Conservation (phyloP, 192 early-diverging fungal species). For the Rhizophagus prolifer region DNA sequence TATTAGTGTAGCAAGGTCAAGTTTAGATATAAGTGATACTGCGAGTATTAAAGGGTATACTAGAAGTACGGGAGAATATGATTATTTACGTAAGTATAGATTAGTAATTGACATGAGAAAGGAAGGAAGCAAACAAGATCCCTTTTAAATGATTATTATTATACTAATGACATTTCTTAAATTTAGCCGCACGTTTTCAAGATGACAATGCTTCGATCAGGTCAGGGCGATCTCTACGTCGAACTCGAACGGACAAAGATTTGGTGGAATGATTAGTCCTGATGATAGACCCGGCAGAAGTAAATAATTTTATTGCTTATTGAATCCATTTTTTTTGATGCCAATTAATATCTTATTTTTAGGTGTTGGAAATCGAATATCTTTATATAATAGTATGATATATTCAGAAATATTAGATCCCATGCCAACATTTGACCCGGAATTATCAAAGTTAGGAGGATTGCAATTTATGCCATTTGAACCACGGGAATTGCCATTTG, state of each 20-base stretch:
- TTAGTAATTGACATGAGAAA: background rate
- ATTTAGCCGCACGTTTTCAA: background rate
- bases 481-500: slow-evolving; percentile 45
- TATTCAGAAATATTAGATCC: slow-evolving; percentile 33
- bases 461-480: slow-evolving; percentile 56
- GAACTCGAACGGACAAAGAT: background rate
- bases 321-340: background rate
- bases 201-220: slow-evolving; percentile 24
- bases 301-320: background rate
- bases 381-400: slow-evolving; percentile 1
- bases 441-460: slow-evolving; percentile 47
- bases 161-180: background rate
- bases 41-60: slow-evolving; percentile 4
- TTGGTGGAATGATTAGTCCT: background rate
- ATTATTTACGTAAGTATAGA: background rate
- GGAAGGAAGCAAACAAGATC: background rate
- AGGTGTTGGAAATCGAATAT: background rate
- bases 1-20: background rate
- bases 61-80: background rate
- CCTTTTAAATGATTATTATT: background rate
- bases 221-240: background rate
- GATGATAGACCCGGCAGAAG: slow-evolving; percentile 21
- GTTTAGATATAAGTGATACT: background rate
- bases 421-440: slow-evolving; percentile 26
- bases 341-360: background rate